Evolutionary conservation across 1,284 basidiomycete genomes (phyloP).

Genomic region (Apiotrichum montevideense): DNA sequence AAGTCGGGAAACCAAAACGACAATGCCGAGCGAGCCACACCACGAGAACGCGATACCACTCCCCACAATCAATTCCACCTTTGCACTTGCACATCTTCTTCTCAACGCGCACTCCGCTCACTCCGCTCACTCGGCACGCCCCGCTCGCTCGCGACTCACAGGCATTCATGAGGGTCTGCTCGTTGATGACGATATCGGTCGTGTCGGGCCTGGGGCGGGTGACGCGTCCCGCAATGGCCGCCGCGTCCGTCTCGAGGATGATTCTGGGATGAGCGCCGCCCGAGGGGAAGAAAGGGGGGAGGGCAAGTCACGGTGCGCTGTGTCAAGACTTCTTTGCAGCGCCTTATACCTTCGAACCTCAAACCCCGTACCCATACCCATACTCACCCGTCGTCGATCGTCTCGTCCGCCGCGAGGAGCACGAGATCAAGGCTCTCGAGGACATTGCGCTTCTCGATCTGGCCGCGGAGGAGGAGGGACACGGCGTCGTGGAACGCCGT

Average conservation of each 20-base stretch:
- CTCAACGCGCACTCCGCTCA: not conserved
- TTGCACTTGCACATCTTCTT: too few relatives aligned
- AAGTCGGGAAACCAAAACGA: too few relatives aligned
- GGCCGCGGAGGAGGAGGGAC: slow-evolving; percentile 75
- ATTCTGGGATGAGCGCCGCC: slow-evolving; percentile 56
- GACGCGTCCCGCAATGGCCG: slow-evolving; percentile 90
- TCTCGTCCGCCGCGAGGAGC: slow-evolving; percentile 89
- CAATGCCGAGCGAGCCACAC: too few relatives aligned
- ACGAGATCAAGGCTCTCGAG: slow-evolving; percentile 94
- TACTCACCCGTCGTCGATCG: slow-evolving; percentile 89
- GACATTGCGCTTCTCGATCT: slow-evolving; percentile 91
- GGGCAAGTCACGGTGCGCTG: not conserved
- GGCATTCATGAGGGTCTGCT: slow-evolving; percentile 88
- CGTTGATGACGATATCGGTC: slow-evolving; percentile 96
- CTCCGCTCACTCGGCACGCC: not conserved
- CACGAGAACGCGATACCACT: too few relatives aligned
- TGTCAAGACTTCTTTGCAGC: too few relatives aligned
- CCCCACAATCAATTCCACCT: too few relatives aligned
- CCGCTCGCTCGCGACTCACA: slow-evolving; percentile 44
- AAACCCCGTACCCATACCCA: not conserved
- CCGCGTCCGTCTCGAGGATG: slow-evolving; percentile 93
- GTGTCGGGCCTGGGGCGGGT: slow-evolving; percentile 88
- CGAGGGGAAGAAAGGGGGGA: not conserved
- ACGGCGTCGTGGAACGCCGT: slow-evolving; percentile 81
- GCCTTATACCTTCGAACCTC: too few relatives aligned